phyloP scores from a whole-genome alignment of 495 filamentous ascomycete genomes.

The Tuber indicum region DNA sequence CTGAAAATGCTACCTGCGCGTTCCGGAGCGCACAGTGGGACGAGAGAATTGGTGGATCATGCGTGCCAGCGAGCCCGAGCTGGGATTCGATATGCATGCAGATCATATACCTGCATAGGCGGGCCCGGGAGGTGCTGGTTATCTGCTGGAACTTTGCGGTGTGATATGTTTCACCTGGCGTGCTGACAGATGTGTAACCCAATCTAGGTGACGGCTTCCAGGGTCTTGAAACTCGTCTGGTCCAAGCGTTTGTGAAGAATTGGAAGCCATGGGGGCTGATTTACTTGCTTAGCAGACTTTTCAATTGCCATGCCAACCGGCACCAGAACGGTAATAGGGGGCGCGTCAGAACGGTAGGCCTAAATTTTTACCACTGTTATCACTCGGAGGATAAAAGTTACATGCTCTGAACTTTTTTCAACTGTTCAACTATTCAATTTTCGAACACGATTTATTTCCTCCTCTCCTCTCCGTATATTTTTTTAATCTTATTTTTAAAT shows the following conservation, averaged over 20 bases:
- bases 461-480: not conserved
- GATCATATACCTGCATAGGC: not conserved
- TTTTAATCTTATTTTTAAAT: not conserved
- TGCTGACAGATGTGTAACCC: not conserved
- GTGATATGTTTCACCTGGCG: not conserved
- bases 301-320: not conserved
- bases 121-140: not conserved
- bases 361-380: not conserved
- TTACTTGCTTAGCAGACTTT: not conserved
- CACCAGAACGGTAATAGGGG: not conserved
- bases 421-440: not conserved
- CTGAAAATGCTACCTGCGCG: not conserved
- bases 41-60: not conserved
- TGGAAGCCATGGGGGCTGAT: not conserved
- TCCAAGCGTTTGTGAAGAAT: not conserved
- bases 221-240: not conserved
- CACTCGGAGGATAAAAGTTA: constrained; percentile 6
- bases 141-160: not conserved
- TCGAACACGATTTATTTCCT: not conserved
- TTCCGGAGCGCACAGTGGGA: not conserved
- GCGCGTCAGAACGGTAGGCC: not conserved
- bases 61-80: not conserved
- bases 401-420: not conserved
- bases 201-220: not conserved
- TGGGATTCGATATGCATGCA: not conserved